Base-by-base conservation (phyloP, 2,329 filamentous ascomycete species). In the Fusarium sp. region DNA sequence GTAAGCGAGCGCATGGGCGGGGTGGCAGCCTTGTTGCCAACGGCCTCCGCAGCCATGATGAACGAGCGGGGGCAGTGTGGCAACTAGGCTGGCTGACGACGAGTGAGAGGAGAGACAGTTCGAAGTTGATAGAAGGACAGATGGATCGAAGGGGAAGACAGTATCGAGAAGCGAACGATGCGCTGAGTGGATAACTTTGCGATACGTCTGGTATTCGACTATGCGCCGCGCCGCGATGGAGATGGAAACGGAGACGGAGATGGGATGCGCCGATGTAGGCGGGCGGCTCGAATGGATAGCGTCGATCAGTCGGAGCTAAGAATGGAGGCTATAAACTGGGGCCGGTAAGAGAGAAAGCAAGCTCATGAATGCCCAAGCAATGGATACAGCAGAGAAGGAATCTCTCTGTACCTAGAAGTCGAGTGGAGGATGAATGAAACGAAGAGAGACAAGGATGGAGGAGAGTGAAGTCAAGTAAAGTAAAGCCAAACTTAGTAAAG, bases 41-140 rank as follows among this genome's bases (percentile, higher is more conserved):
- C 75, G 73, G 74, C 71, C 72, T 75, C 73, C 66, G 77, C 76
- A 63, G 77, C 77, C 81, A 83, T 83, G 75, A 70, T 75, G 65
- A 57, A 66, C 52, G 64, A 71, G 69, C 61, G 65, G 69, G 69
- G 69, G 65, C 57, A 69, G 69, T 61, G 65, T 63, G 65, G 62
- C 64, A 65, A 72, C 52, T 57, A 55, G 57, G 63, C 48, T 42
- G 57, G 32, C 45, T 64, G 49, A 25, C 42, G 25, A 61, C 48
- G 20, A 48, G 27, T 41, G 29, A 20, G 34, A 55, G 41, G 29
- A 32, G 32, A 46, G 55, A 45, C 51, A 62, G 47, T 34, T 27
- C 20, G 24, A 32, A 54, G 41, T 20, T 32, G 55, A n/a, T 32
- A 22, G 16, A 30, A 30, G 42, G 20, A 29, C 32, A 37, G 22